phyloP scores from a whole-genome alignment of 2,329 filamentous ascomycete species.

The Pyrenochaeta sp. region DNA sequence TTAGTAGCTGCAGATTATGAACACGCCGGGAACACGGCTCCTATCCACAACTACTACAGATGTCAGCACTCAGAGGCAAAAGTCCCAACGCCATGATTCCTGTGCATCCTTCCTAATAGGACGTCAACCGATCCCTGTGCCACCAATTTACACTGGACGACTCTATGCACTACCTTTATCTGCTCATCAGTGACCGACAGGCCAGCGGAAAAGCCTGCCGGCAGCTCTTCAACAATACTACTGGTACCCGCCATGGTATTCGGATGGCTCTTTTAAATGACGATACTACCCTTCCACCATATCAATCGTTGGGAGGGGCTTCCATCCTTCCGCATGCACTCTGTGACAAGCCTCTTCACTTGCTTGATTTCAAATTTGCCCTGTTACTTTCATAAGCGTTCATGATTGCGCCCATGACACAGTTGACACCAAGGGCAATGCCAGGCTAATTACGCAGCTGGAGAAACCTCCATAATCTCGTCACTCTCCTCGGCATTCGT shows the following conservation, averaged over 20 bases:
- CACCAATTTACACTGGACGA: not conserved
- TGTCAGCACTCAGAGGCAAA: not conserved
- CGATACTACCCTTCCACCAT: not conserved
- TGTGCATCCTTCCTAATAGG: not conserved
- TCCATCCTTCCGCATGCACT: not conserved
- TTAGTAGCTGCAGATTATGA: not conserved
- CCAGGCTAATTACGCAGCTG: not conserved
- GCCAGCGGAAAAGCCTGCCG: not conserved
- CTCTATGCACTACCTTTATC: not conserved
- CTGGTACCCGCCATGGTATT: not conserved
- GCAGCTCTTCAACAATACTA: not conserved
- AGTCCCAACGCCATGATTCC: not conserved
- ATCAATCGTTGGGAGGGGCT: not conserved
- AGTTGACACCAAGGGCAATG: not conserved
- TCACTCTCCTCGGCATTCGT: not conserved
- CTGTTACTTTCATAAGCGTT: not conserved
- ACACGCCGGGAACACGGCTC: conserved; percentile 1
- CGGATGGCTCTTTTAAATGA: not conserved
- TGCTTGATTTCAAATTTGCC: not conserved
- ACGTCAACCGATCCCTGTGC: not conserved
- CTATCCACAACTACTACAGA: not conserved
- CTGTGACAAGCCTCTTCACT: not conserved
- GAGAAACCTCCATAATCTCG: not conserved
- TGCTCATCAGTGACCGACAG: not conserved
- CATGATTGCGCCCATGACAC: not conserved